These are phyloP conservation scores for Anethum foeniculum DNA, from an alignment of 140 eudicot species.

Conservation along the genomic window DNA sequence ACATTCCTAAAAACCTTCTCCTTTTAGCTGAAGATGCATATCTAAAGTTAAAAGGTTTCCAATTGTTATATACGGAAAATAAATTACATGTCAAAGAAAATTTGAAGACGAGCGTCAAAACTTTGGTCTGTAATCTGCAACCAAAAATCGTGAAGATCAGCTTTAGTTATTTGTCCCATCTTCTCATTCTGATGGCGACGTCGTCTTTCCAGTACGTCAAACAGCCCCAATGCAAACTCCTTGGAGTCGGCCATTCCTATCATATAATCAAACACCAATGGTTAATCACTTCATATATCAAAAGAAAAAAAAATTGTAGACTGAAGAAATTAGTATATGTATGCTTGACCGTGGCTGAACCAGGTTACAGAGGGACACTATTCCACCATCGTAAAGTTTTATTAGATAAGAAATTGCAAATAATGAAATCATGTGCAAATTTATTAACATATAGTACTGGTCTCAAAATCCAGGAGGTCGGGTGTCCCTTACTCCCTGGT, in stretches of 20 bases:
- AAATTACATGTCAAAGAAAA: slow-evolving; percentile 88
- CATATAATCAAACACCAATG: background rate
- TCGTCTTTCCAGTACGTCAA: slow-evolving; percentile 82
- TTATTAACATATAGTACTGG: no score
- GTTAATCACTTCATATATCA: background rate
- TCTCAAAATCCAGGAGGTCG: no score
- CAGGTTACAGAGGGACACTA: background rate
- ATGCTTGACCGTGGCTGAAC: background rate
- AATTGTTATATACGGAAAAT: background rate
- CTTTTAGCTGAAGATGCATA: background rate
- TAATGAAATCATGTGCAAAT: no score
- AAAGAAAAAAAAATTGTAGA: background rate
- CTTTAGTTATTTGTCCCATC: slow-evolving; percentile 49
- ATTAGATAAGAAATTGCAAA: no score
- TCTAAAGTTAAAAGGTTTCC: background rate
- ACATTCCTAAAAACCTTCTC: background rate
- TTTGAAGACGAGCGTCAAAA: slow-evolving; percentile 93
- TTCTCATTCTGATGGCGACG: slow-evolving; percentile 59
- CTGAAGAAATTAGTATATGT: background rate
- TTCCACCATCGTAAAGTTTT: background rate
- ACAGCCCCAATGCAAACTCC: slow-evolving; percentile 91
- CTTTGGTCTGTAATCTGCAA: slow-evolving; percentile 85
- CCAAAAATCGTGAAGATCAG: slow-evolving; percentile 89
- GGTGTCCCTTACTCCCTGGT: no score
- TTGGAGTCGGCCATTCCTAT: slow-evolving; percentile 92